Conservation (phyloP, 1,284 basidiomycete genomes). For the Apiotrichum veenhuisii region DNA sequence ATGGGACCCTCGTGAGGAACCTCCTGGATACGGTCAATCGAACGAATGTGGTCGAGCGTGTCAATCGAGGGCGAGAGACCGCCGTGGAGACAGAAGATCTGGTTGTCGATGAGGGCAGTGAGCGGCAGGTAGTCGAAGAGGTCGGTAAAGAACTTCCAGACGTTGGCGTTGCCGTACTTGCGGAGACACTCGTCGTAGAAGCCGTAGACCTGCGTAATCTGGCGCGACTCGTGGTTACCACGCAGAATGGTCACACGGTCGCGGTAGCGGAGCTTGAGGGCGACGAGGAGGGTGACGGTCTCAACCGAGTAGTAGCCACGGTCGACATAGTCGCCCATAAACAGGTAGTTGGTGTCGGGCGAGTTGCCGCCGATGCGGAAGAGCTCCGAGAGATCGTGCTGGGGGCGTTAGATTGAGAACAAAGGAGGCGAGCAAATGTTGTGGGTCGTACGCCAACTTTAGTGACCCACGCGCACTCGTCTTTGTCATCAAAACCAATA, state of each 20-base stretch:
- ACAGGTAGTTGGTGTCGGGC: constrained; percentile 99
- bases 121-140: constrained; percentile 97
- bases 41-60: constrained; percentile 96
- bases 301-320: constrained; percentile 99
- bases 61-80: constrained; percentile 98
- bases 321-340: constrained; percentile 99
- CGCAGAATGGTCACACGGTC: constrained; percentile 97
- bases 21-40: constrained; percentile 97
- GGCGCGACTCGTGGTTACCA: constrained; percentile 97
- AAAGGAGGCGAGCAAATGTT: no score
- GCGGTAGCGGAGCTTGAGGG: constrained; percentile 95
- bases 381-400: constrained; percentile 99
- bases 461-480: neutral
- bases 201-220: constrained; percentile 99
- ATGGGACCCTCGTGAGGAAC: constrained; percentile 99
- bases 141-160: constrained; percentile 99
- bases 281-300: constrained; percentile 96
- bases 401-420: constrained; percentile 8
- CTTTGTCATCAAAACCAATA: constrained; percentile 30
- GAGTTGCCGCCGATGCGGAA: constrained; percentile 99
- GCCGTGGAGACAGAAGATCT: constrained; percentile 99
- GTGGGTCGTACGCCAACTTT: no score
- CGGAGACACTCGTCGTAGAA: constrained; percentile 99
- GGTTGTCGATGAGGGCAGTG: constrained; percentile 96
- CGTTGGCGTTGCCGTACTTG: constrained; percentile 99